Conservation (phyloP, 1,139 yeast species). For the Insectozyma bohioensis region DNA sequence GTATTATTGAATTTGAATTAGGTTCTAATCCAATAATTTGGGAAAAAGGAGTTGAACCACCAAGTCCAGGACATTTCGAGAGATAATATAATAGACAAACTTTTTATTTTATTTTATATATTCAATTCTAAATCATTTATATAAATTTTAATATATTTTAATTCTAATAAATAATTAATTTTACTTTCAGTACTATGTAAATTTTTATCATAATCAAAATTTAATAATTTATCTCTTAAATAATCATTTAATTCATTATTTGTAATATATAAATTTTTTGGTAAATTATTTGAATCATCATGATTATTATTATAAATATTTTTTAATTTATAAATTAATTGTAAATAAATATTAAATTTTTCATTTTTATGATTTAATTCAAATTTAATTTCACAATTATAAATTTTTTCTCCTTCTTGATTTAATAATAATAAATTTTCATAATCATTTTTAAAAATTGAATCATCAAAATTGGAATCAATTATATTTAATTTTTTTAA, state of each 20-base stretch:
- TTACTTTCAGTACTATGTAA: conserved; percentile 14
- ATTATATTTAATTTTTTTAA: conserved; percentile 7
- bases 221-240: conserved; percentile 12
- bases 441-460: too few relatives aligned
- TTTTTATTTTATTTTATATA: conserved; percentile 1
- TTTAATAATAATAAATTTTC: too few relatives aligned
- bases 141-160: conserved; percentile 9
- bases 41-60: conserved; percentile 22
- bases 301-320: not conserved
- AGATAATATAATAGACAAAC: conserved; percentile 1
- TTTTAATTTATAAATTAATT: conserved; percentile 12
- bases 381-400: conserved; percentile 13
- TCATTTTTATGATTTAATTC: conserved; percentile 6
- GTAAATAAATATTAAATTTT: conserved; percentile 6
- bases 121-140: conserved; percentile 14
- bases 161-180: conserved; percentile 13
- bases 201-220: conserved; percentile 3
- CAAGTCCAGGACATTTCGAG: conserved; percentile 27
- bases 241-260: conserved; percentile 13
- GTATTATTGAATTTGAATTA: conserved; percentile 24
- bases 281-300: conserved; percentile 2
- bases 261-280: conserved; percentile 13
- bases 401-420: conserved; percentile 3
- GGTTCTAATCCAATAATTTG: conserved; percentile 18
- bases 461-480: conserved; percentile 1